Evolutionary conservation across 768 basidiomycete species (phyloP).

Genomic region (Tylopilus sp.): DNA sequence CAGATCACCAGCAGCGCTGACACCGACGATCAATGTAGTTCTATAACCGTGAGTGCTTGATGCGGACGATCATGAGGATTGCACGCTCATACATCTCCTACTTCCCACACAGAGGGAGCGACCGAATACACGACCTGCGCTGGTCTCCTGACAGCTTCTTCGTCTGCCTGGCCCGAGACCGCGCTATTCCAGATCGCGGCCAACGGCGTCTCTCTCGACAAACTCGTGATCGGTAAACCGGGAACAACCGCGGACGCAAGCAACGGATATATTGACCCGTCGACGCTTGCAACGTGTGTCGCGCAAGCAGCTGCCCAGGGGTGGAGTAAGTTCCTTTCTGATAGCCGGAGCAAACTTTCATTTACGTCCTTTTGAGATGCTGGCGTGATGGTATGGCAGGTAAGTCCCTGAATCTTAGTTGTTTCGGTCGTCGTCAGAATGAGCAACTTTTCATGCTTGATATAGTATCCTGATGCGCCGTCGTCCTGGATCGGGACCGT

Average conservation of each 20-base stretch:
- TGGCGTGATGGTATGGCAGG: constrained; percentile 44
- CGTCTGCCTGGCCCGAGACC: constrained; percentile 57
- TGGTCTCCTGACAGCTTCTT: constrained; percentile 56
- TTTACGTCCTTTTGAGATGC: constrained; percentile 21
- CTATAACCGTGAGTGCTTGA: constrained; percentile 26
- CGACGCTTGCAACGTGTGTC: constrained; percentile 57
- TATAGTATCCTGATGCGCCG: constrained; percentile 37
- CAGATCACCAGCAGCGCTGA: constrained; percentile 8
- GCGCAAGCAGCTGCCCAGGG: constrained; percentile 55
- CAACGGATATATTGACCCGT: constrained; percentile 56
- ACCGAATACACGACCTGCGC: constrained; percentile 63
- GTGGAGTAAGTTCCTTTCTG: constrained; percentile 51
- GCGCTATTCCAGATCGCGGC: constrained; percentile 54
- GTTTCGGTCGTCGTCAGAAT: neutral
- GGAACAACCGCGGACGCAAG: constrained; percentile 38
- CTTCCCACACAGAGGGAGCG: constrained; percentile 45
- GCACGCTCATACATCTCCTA: neutral
- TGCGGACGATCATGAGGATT: neutral
- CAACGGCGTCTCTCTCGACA: constrained; percentile 42
- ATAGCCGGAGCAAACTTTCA: neutral
- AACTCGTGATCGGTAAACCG: constrained; percentile 58
- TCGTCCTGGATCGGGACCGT: constrained; percentile 40
- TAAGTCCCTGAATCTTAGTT: constrained; percentile 6
- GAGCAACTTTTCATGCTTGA: neutral
- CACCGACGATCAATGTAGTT: constrained; percentile 11